These are phyloP conservation scores for Symmetrospora coprosmae DNA, from an alignment of 768 basidiomycete genomes.

Conservation along the genomic window DNA sequence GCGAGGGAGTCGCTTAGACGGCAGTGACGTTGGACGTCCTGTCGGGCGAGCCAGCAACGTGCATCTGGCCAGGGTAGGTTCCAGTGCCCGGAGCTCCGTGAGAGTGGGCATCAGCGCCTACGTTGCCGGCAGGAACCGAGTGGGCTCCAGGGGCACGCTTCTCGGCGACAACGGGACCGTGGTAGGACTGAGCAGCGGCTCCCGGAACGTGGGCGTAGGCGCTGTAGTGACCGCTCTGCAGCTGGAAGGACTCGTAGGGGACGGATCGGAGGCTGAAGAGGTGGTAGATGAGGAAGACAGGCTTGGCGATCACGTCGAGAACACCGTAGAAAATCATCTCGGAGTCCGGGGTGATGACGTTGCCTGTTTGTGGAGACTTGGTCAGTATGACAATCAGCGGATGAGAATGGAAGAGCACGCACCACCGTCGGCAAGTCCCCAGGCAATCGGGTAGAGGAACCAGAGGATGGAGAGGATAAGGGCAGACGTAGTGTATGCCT, in stretches of 20 bases:
- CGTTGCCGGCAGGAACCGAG: too few relatives aligned
- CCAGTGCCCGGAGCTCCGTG: too few relatives aligned
- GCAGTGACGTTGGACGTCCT: too few relatives aligned
- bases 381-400: neutral
- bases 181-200: too few relatives aligned
- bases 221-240: conserved; percentile 20
- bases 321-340: conserved; percentile 43
- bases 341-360: conserved; percentile 43
- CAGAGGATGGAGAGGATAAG: conserved; percentile 46
- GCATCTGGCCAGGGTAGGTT: too few relatives aligned
- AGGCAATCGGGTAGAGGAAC: conserved; percentile 48
- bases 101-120: too few relatives aligned
- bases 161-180: too few relatives aligned
- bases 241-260: conserved; percentile 14
- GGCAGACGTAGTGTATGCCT: conserved; percentile 38
- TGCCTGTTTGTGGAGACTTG: conserved; percentile 36
- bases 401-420: neutral
- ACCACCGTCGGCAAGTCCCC: conserved; percentile 46
- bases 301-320: conserved; percentile 30
- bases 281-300: conserved; percentile 23
- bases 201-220: too few relatives aligned
- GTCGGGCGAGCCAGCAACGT: too few relatives aligned
- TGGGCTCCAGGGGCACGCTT: too few relatives aligned
- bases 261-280: conserved; percentile 6
- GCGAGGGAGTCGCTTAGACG: too few relatives aligned